Evolutionary conservation across 78 protist species (phyloP), one percentile per base, ranked within the genome.

Genomic region (Acrasis kona): DNA sequence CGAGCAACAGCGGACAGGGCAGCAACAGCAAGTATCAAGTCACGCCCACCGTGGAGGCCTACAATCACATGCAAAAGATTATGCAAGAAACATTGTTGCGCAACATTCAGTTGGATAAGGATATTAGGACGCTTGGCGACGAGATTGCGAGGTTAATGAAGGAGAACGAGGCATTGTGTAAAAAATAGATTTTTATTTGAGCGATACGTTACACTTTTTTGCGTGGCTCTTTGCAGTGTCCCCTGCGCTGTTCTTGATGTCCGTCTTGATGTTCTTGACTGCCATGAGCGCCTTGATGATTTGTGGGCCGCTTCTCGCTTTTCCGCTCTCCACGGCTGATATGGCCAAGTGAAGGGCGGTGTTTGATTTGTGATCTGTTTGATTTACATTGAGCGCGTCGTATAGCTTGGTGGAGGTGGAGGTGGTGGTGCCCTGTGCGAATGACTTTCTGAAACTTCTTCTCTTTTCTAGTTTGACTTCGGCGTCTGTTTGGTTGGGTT

Each of bases 71-170:
- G 61, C 61, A 50, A 50, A 19, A 50, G 19, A 19, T 50, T 67
- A 19, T 67, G 19, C 66, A 67, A 67, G 71, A 67, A 67, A 67
- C 71, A 19, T 12, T 67, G 19, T 67, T 67, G 28, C 71, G 28
- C 19, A 67, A 67, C 28, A 67, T 67, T 19, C 71, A 67, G 19
- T 19, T 67, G n/a, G 66, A 67, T 30, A 30, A 19, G n/a, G 66
- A 67, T 67, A 19, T 67, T 19, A 67, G 19, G 28, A 67, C 19
- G n/a, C 28, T 67, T 31, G 71, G 71, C 12, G 19, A 19, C 19
- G 71, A 67, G 28, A 67, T 67, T 67, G 66, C 19, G 28, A 19
- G 71, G 19, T 67, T 67, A 19, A 31, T 67, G 28, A 67, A 67
- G 19, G 71, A 67, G 28, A 67, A 67, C 19, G 28, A 67, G 19